Conservation (phyloP, 1,284 basidiomycete genomes). For the Cryptococcus hybrid region DNA sequence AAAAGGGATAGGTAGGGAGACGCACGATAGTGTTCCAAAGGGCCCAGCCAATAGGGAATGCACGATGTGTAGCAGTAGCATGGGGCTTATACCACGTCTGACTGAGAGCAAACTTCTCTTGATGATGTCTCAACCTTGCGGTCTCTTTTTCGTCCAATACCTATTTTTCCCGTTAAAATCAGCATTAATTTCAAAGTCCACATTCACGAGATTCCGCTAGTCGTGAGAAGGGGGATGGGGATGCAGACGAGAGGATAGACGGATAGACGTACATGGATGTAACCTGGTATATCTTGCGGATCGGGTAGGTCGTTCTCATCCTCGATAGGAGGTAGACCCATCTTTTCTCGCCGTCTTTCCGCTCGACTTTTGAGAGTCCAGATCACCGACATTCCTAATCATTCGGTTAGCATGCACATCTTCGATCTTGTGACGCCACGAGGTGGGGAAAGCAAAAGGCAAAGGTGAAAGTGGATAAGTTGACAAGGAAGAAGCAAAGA, state of each 20-base stretch:
- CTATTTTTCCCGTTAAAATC: conserved; percentile 9
- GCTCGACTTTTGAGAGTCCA: conserved; percentile 67
- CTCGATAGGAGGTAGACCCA: conserved; percentile 64
- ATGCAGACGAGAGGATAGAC: not conserved
- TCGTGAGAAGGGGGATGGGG: not conserved
- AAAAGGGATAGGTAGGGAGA: conserved; percentile 1
- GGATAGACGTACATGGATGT: conserved; percentile 53
- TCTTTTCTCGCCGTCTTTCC: conserved; percentile 58
- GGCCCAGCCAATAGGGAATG: conserved; percentile 71
- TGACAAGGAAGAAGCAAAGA: not conserved
- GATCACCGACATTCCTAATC: conserved; percentile 65
- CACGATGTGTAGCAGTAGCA: conserved; percentile 78
- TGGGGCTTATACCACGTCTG: conserved; percentile 83
- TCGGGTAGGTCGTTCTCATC: conserved; percentile 76
- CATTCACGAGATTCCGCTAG: not conserved
- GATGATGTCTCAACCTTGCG: conserved; percentile 61
- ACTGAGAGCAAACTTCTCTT: conserved; percentile 45
- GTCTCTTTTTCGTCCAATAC: conserved; percentile 72
- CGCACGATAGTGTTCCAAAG: conserved; percentile 47
- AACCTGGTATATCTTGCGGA: conserved; percentile 67
- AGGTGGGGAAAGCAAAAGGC: not conserved
- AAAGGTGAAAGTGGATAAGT: no score
- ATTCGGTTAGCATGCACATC: not conserved
- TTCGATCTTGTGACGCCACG: not conserved
- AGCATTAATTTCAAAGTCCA: not conserved